Conservation (phyloP, 2,329 filamentous ascomycete genomes). For the Talaromyces funiculosus region DNA sequence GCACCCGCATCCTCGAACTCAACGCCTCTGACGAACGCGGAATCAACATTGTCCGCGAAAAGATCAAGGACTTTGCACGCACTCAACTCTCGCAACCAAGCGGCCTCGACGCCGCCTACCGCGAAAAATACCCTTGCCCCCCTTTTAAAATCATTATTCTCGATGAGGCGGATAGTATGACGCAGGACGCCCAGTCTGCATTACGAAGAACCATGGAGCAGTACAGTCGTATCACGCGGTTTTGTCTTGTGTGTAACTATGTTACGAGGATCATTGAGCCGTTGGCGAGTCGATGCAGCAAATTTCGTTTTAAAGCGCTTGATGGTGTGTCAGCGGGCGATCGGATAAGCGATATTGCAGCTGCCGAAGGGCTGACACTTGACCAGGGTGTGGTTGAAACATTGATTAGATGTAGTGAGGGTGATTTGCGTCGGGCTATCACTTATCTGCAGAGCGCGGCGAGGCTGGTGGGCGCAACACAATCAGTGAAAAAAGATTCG, state of each 20-base stretch:
- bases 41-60: conserved; percentile 92
- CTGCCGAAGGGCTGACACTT: conserved; percentile 67
- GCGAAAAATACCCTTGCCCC: conserved; percentile 76
- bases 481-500: conserved; percentile 29
- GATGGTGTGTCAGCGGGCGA: conserved; percentile 78
- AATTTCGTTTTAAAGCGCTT: conserved; percentile 95
- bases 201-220: conserved; percentile 96
- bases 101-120: conserved; percentile 56
- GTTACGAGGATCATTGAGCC: conserved; percentile 98
- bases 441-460: conserved; percentile 96
- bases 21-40: conserved; percentile 99
- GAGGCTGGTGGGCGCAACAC: conserved; percentile 66
- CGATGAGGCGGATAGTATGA: conserved; percentile 98
- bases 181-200: conserved; percentile 92
- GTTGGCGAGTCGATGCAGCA: conserved; percentile 84
- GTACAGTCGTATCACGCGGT: conserved; percentile 91
- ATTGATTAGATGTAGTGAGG: conserved; percentile 81
- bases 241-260: conserved; percentile 98
- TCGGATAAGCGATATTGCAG: conserved; percentile 76
- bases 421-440: conserved; percentile 92
- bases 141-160: conserved; percentile 99
- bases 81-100: conserved; percentile 86
- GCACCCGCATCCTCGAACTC: conserved; percentile 91
- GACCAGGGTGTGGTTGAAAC: conserved; percentile 76
- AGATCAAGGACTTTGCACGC: conserved; percentile 96